Evolutionary conservation across 192 early-diverging fungal species (phyloP).

Genomic region (Paraglomus brasilianum): DNA sequence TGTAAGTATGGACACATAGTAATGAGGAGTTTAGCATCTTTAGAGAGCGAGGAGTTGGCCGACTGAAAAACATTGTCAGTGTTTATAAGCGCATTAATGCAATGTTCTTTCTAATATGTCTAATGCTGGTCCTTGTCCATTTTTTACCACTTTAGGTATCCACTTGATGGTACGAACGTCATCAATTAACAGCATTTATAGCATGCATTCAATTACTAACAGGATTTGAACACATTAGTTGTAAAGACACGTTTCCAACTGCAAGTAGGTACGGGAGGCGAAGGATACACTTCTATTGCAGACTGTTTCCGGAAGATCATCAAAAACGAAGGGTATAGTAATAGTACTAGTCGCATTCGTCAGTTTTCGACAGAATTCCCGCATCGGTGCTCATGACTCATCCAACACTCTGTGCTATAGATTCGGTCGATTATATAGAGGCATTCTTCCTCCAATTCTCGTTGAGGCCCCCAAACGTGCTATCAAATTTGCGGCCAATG

Average conservation of each 20-base stretch:
- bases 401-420: slow-evolving; percentile 23
- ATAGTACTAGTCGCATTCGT: background rate
- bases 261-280: slow-evolving; percentile 83
- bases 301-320: slow-evolving; percentile 96
- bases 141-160: background rate
- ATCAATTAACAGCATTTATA: too few relatives aligned
- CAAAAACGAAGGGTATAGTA: slow-evolving; percentile 73
- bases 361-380: too few relatives aligned
- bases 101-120: too few relatives aligned
- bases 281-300: slow-evolving; percentile 75
- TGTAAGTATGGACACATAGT: slow-evolving; percentile 72
- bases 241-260: slow-evolving; percentile 97
- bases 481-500: slow-evolving; percentile 96
- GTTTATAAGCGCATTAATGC: background rate
- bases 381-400: background rate
- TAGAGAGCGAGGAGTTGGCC: slow-evolving; percentile 3
- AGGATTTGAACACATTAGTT: slow-evolving; percentile 40
- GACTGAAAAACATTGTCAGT: background rate
- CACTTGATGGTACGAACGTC: slow-evolving; percentile 11
- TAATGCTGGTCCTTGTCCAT: background rate
- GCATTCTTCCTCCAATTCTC: slow-evolving; percentile 95
- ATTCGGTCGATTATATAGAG: slow-evolving; percentile 73
- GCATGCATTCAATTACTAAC: too few relatives aligned
- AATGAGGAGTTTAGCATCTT: background rate
- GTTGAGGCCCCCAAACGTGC: slow-evolving; percentile 97